Base-by-base conservation (phyloP, 73 alveolate genomes). In the Paramecium bursaria region DNA sequence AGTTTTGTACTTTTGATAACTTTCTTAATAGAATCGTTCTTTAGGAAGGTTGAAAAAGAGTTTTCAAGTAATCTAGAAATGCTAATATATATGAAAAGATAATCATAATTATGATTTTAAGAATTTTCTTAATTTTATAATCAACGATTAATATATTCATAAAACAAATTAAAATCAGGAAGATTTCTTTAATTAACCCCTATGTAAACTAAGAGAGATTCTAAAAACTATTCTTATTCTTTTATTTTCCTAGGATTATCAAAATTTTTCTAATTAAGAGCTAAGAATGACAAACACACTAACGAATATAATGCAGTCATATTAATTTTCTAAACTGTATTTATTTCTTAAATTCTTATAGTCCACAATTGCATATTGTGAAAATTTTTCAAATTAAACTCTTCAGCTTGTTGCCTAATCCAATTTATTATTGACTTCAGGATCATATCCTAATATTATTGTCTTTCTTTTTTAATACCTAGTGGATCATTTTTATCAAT, bases 341-440 rank as follows among this genome's bases (percentile, higher is more conserved):
- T 15, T 21, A 67, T 67, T 15, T 67, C 82, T 67, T 67, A 42
- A 15, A 67, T 67, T 67, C 50, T 67, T 39, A 67, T 67, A 39
- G 33, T 67, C 82, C 82, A 67, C 7, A 67, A 21, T 42, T 42
- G 33, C 82, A 67, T 67, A 67, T 67, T 42, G 33, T 48, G 33
- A 1, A 57, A 14, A 27, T 35, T 35, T 0, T 31, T 26, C 0
- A 67, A 4, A 15, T 67, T 67, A 14, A 39, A 42, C 6, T 21
- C 6, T 15, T 67, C 0, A 1, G 60, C 49, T 42, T 35, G n/a
- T 21, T 27, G 33, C n/a, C 82, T 9, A 19, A 67, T 42, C 82
- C 82, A 67, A 67, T 67, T 39, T n/a, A 67, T 67, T 67, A 67
- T 3, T 25, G 21, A 33, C 23, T 67, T 11, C 0, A 67, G 26